These are phyloP conservation scores for Paspalum notatum DNA, from an alignment of 176 grass and related monocot species.

Conservation along the genomic window DNA sequence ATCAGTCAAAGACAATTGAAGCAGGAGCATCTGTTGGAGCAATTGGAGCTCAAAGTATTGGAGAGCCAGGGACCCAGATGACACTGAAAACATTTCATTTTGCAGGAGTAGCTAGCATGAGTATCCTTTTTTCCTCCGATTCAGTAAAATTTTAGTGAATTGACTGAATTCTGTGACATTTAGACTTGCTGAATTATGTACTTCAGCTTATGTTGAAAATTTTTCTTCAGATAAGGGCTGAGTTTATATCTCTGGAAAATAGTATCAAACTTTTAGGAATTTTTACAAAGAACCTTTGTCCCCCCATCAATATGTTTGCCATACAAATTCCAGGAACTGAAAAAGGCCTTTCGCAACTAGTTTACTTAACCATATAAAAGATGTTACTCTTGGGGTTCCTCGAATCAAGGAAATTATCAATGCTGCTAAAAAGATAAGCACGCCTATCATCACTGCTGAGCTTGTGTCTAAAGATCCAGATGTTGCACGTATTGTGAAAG, in stretches of 20 bases:
- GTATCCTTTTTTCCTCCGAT: slow-evolving; percentile 63
- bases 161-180: slow-evolving; percentile 9
- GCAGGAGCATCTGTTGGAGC: slow-evolving; percentile 89
- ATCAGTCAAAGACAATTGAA: slow-evolving; percentile 85
- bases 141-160: slow-evolving; percentile 20
- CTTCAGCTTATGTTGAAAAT: slow-evolving; percentile 22
- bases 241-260: slow-evolving; percentile 13
- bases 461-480: slow-evolving; percentile 58
- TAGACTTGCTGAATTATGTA: background rate
- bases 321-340: slow-evolving; percentile 13
- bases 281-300: background rate
- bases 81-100: slow-evolving; percentile 98
- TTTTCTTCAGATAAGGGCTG: background rate
- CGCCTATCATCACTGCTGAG: slow-evolving; percentile 71
- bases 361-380: slow-evolving; percentile 63
- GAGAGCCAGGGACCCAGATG: slow-evolving; percentile 98
- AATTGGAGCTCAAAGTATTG: slow-evolving; percentile 98
- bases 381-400: slow-evolving; percentile 96
- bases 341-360: slow-evolving; percentile 10
- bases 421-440: slow-evolving; percentile 93
- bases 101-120: slow-evolving; percentile 99
- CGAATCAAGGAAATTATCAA: slow-evolving; percentile 99
- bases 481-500: slow-evolving; percentile 72
- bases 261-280: slow-evolving; percentile 19
- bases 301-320: background rate